Base-by-base conservation (phyloP, 2,329 filamentous ascomycete species). In the Clonostachys byssicola region DNA sequence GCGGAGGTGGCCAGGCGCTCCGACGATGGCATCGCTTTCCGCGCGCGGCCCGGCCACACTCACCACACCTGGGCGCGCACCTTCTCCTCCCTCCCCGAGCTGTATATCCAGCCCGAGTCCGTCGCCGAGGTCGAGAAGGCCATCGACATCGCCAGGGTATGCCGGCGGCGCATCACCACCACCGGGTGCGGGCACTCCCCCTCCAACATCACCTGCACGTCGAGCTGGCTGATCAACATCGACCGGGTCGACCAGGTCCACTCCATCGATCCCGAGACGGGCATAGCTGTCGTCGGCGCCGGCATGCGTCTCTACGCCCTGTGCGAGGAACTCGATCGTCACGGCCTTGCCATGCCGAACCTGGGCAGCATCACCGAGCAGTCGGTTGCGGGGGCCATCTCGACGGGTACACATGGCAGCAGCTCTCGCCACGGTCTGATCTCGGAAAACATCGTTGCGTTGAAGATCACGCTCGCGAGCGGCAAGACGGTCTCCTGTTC, bases 41-140 rank as follows among this genome's bases (percentile, higher is more conserved):
- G 86, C 63, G 88, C 89, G 6, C 77, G 77, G 49, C 73, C 79
- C 50, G 74, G 80, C 46, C 85, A 97, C 65, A 70, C 85, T 43
- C 94, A 97, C 72, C 85, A 86, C 59, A 99, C 94, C 17, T 99
- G 94, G 94, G 94, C 94, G 38, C 85, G 86, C 61, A 97, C 94
- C 44, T 96, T 95, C 71, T 85, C 88, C 59, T 94, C 87, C 44
- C 81, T 85, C 16, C 94, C 94, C 4, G 91, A 96, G 73, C 83
- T 97, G 49, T 96, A 92, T 69, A 83, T 97, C 56, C 88, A 88
- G 59, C 94, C 94, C 3, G 79, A 88, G 58, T 86, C 85, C 2
- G 73, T 94, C 45, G 72, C 74, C 13, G 92, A 97, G 68, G 81
- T 99, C 54, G 86, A 92, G 65, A 92, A 95, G 65, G 75, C 88